These are phyloP conservation scores for Cladosporium sp. DNA, from an alignment of 2,329 filamentous ascomycete species.

Conservation along the genomic window DNA sequence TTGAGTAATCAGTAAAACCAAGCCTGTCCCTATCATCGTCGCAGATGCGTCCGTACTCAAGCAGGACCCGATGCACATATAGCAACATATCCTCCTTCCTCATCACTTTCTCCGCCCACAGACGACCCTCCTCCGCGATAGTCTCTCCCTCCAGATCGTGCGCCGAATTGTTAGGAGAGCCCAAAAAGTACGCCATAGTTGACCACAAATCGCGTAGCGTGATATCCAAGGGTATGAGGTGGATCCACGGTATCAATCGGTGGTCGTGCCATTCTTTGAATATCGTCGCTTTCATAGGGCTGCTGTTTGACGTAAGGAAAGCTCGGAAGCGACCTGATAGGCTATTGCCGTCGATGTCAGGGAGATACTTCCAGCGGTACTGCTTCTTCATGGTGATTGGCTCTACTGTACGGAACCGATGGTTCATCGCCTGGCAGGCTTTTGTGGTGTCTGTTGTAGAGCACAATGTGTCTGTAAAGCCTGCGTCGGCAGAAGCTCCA, in stretches of 20 bases:
- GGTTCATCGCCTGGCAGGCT: not conserved
- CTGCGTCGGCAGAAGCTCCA: not conserved
- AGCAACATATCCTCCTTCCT: constrained; percentile 22
- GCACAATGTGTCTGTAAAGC: constrained; percentile 1
- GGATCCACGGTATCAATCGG: constrained; percentile 33
- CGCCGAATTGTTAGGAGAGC: not conserved
- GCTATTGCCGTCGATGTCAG: constrained; percentile 68
- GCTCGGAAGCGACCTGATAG: constrained; percentile 35
- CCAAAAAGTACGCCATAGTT: constrained; percentile 26
- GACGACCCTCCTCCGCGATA: constrained; percentile 21
- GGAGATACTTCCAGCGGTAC: constrained; percentile 59
- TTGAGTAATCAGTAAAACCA: constrained; percentile 6
- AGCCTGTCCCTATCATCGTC: constrained; percentile 15
- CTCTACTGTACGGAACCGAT: constrained; percentile 28
- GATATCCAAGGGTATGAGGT: constrained; percentile 33
- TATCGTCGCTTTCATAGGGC: constrained; percentile 34
- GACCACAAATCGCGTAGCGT: constrained; percentile 26
- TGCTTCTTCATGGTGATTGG: constrained; percentile 36
- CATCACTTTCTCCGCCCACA: constrained; percentile 22
- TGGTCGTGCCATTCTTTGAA: constrained; percentile 36
- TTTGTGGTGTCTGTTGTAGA: not conserved
- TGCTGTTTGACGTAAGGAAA: constrained; percentile 22
- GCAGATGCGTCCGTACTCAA: constrained; percentile 21
- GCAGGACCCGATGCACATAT: constrained; percentile 21
- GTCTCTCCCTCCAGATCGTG: constrained; percentile 17